A percentile compares a stretch with the other conserved stretches of the same genome.
Evolutionary conservation across 1,284 basidiomycete genomes (phyloP).

Genomic region (Pseudozyma pruni): DNA sequence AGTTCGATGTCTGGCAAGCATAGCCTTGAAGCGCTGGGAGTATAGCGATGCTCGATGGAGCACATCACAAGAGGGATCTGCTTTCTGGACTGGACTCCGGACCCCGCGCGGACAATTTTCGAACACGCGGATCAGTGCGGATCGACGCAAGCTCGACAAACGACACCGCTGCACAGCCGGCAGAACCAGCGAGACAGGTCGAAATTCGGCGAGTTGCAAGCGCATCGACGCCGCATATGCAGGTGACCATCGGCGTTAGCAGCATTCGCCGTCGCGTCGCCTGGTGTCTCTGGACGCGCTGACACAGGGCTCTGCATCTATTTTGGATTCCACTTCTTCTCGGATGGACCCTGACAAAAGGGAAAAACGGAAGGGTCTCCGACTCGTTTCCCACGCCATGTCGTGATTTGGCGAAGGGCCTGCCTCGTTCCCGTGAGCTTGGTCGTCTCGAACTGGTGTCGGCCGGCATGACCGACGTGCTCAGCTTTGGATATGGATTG

Average conservation of each 20-base stretch:
- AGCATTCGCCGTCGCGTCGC: constrained; percentile 12
- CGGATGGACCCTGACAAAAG: constrained; percentile 9
- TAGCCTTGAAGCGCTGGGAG: too few species aligned
- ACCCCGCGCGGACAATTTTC: constrained; percentile 7
- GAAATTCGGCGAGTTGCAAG: too few species aligned
- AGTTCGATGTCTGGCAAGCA: too few species aligned
- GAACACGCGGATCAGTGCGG: neutral
- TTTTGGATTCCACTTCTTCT: neutral
- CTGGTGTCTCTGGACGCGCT: neutral
- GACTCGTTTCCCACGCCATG: neutral
- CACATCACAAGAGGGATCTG: too few species aligned
- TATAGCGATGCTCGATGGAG: too few species aligned
- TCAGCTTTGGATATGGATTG: too few species aligned
- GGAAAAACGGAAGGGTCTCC: neutral
- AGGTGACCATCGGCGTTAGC: constrained; percentile 28
- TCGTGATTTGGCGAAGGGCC: neutral
- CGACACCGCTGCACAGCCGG: neutral
- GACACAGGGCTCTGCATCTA: neutral
- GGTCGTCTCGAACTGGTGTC: neutral
- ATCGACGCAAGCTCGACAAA: neutral
- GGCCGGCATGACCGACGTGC: too few species aligned
- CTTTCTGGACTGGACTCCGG: constrained; percentile 10
- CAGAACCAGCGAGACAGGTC: neutral
- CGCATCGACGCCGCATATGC: constrained; percentile 12
- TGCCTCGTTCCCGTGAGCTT: too few species aligned